A percentile compares a stretch with the other conserved stretches of the same genome.
These are phyloP conservation scores for Globisporangium radiosum DNA, from an alignment of 352 stramenopile genomes.

Conservation along the genomic window DNA sequence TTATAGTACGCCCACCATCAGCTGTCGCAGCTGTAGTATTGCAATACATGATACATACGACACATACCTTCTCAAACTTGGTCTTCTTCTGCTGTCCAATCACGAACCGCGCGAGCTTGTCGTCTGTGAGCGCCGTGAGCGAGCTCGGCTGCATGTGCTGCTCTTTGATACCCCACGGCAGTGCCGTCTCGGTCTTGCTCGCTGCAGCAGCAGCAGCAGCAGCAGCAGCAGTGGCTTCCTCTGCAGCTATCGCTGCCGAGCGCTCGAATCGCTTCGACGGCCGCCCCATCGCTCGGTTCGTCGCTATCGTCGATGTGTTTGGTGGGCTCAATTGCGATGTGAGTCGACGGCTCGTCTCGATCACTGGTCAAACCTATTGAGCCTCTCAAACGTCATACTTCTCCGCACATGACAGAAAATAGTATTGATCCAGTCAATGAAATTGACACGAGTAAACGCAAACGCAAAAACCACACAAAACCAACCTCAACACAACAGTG, in stretches of 20 bases:
- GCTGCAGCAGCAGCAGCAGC: not conserved
- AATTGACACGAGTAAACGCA: too few species aligned
- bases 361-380: too few species aligned
- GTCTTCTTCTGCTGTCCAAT: constrained; percentile 80
- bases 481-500: too few species aligned
- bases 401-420: too few species aligned
- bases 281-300: constrained; percentile 1
- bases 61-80: constrained; percentile 75
- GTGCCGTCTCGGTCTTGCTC: constrained; percentile 1
- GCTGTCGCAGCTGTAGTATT: too few species aligned
- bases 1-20: too few species aligned
- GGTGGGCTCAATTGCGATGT: too few species aligned
- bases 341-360: too few species aligned
- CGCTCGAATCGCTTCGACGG: not conserved
- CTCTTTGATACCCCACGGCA: constrained; percentile 64
- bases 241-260: not conserved
- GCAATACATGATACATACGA: constrained; percentile 14
- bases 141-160: constrained; percentile 64
- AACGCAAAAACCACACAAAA: too few species aligned
- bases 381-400: too few species aligned
- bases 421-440: too few species aligned
- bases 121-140: constrained; percentile 57
- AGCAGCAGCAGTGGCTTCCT: not conserved
- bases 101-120: constrained; percentile 74
- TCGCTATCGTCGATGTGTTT: too few species aligned